Conservation (phyloP, 192 early-diverging fungal species). For the Coemansia sp. region DNA sequence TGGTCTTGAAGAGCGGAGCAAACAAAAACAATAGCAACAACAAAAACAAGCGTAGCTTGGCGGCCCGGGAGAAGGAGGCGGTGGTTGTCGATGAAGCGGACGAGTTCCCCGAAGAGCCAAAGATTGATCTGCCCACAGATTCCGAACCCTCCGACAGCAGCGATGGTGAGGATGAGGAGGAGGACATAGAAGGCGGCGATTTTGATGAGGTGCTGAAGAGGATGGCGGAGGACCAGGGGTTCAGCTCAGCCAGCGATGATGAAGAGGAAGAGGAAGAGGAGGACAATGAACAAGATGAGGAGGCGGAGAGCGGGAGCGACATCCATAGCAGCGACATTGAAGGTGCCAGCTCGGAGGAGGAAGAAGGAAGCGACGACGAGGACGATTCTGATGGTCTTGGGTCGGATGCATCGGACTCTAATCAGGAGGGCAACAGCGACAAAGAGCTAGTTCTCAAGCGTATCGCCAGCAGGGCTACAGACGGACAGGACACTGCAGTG, state of each 20-base stretch:
- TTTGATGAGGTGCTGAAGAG: slow-evolving; percentile 36
- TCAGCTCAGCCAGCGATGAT: slow-evolving; percentile 55
- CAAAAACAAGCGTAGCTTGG: slow-evolving; percentile 33
- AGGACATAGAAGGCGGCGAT: slow-evolving; percentile 36
- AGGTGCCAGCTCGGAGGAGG: slow-evolving; percentile 56
- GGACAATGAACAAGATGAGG: slow-evolving; percentile 18
- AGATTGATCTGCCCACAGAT: slow-evolving; percentile 42
- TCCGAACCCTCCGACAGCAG: slow-evolving; percentile 22
- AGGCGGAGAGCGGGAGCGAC: slow-evolving; percentile 25
- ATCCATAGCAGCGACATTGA: slow-evolving; percentile 55
- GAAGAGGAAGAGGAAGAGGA: slow-evolving; percentile 44
- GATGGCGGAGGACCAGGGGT: slow-evolving; percentile 50
- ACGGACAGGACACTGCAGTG: slow-evolving; percentile 48
- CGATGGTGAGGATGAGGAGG: slow-evolving; percentile 13
- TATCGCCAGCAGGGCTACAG: slow-evolving; percentile 49
- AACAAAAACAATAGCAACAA: neutral
- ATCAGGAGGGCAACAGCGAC: slow-evolving; percentile 20
- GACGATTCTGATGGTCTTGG: slow-evolving; percentile 34
- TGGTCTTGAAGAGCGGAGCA: slow-evolving; percentile 23
- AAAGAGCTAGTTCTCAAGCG: slow-evolving; percentile 40
- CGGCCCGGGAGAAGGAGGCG: slow-evolving; percentile 18
- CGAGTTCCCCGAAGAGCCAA: slow-evolving; percentile 21
- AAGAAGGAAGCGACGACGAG: slow-evolving; percentile 51
- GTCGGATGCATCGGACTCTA: slow-evolving; percentile 29
- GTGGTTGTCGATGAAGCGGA: slow-evolving; percentile 6